Conservation (phyloP, 2,329 filamentous ascomycete species). For the Pestalotiopsis sp. region DNA sequence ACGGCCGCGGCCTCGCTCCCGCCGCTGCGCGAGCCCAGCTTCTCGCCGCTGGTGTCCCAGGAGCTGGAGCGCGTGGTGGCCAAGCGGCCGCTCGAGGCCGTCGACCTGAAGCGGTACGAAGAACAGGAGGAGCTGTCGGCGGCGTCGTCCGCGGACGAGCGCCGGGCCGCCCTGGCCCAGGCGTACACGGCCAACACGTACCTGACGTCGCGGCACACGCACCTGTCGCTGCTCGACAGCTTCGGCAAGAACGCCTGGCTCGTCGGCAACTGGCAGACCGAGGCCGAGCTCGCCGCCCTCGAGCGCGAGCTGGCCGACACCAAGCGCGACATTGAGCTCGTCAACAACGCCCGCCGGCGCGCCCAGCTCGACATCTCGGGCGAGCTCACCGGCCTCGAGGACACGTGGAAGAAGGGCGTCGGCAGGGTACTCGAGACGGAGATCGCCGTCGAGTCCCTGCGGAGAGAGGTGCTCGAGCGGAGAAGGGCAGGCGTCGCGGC, state of each 20-base stretch:
- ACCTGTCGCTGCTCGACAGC: constrained; percentile 74
- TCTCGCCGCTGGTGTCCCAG: constrained; percentile 66
- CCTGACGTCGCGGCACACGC: constrained; percentile 50
- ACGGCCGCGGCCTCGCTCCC: constrained; percentile 50
- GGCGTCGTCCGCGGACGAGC: constrained; percentile 35
- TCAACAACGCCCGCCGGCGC: constrained; percentile 70
- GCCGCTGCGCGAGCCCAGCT: constrained; percentile 49
- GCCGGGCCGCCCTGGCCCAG: constrained; percentile 65
- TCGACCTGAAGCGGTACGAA: constrained; percentile 85
- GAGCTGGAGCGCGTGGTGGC: constrained; percentile 71
- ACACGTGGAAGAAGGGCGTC: constrained; percentile 78
- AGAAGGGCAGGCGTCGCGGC: constrained; percentile 43
- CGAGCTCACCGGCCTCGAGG: constrained; percentile 75
- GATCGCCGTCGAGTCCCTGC: constrained; percentile 75
- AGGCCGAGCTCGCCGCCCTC: constrained; percentile 68
- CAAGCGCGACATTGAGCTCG: constrained; percentile 70
- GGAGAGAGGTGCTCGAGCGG: constrained; percentile 67
- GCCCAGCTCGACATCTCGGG: constrained; percentile 72
- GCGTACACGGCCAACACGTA: constrained; percentile 55
- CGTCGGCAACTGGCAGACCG: constrained; percentile 78
- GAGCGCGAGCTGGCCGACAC: constrained; percentile 75
- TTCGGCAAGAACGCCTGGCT: constrained; percentile 93
- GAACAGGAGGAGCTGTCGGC: constrained; percentile 60
- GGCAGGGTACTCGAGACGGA: constrained; percentile 84
- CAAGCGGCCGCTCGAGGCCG: constrained; percentile 61